phyloP scores from a whole-genome alignment of 2,329 filamentous ascomycete genomes.

The Aspergillus ochraceus region DNA sequence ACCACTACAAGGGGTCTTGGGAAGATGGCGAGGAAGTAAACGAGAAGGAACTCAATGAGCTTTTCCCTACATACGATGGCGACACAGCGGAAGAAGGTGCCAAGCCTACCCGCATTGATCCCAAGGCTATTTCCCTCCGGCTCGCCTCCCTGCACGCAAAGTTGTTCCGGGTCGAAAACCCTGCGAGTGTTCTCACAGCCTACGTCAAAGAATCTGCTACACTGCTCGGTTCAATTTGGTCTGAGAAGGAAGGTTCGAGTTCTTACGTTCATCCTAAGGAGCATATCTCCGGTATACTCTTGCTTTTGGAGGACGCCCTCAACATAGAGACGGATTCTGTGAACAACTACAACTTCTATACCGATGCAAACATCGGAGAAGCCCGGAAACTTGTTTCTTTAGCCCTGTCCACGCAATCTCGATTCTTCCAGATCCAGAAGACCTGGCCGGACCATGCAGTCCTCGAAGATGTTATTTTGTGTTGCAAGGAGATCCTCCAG shows the following conservation, averaged over 20 bases:
- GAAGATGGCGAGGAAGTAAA: slow-evolving; percentile 76
- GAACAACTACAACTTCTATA: slow-evolving; percentile 82
- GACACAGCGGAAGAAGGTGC: slow-evolving; percentile 43
- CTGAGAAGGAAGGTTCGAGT: slow-evolving; percentile 21
- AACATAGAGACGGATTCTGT: slow-evolving; percentile 45
- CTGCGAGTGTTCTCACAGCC: slow-evolving; percentile 29
- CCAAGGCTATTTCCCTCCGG: slow-evolving; percentile 59
- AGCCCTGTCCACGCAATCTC: slow-evolving; percentile 65
- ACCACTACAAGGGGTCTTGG: slow-evolving; percentile 75
- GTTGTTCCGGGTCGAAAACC: slow-evolving; percentile 38
- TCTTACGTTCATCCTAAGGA: slow-evolving; percentile 43
- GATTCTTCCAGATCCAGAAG: slow-evolving; percentile 69
- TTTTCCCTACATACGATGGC: slow-evolving; percentile 78
- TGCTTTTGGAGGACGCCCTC: slow-evolving; percentile 65
- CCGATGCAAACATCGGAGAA: slow-evolving; percentile 73
- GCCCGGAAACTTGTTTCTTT: slow-evolving; percentile 71
- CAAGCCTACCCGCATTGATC: slow-evolving; percentile 34
- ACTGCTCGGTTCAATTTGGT: slow-evolving; percentile 37
- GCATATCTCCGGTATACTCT: slow-evolving; percentile 65
- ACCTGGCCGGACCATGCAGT: slow-evolving; percentile 73
- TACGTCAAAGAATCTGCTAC: slow-evolving; percentile 37
- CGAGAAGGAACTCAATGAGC: slow-evolving; percentile 70
- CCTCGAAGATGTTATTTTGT: slow-evolving; percentile 73
- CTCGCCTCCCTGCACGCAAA: slow-evolving; percentile 61
- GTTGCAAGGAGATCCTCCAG: slow-evolving; percentile 72